Evolutionary conservation across 2,329 filamentous ascomycete species (phyloP).

Genomic region (Cercospora zeina): DNA sequence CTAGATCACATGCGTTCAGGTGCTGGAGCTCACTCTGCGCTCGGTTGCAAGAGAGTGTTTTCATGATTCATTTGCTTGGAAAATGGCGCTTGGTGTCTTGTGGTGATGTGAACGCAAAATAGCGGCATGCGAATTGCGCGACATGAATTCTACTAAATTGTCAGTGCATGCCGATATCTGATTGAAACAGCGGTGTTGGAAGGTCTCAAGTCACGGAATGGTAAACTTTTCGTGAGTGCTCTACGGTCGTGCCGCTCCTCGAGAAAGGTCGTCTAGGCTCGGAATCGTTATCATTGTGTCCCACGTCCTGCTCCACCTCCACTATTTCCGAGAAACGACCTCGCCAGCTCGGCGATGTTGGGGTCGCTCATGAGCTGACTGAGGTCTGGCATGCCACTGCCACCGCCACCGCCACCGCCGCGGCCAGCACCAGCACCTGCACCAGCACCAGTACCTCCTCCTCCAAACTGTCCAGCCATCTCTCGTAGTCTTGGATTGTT

Average conservation of each 20-base stretch:
- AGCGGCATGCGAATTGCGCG: neutral
- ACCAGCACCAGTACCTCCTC: slow-evolving; percentile 45
- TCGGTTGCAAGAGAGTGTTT: neutral
- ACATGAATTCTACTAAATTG: neutral
- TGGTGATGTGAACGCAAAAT: neutral
- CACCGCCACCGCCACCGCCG: slow-evolving; percentile 45
- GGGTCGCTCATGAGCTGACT: slow-evolving; percentile 87
- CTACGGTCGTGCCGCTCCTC: neutral
- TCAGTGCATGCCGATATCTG: neutral
- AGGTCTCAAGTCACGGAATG: neutral
- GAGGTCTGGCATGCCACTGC: slow-evolving; percentile 85
- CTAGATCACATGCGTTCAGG: neutral
- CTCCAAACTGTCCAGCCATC: slow-evolving; percentile 78
- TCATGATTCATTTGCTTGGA: neutral
- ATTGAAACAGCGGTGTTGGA: neutral
- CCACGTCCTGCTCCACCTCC: slow-evolving; percentile 29
- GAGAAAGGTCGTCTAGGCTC: neutral
- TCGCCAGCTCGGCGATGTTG: slow-evolving; percentile 80
- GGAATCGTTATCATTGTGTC: neutral
- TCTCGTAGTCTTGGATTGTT: slow-evolving; percentile 84
- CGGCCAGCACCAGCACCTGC: slow-evolving; percentile 38
- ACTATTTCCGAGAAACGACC: slow-evolving; percentile 65
- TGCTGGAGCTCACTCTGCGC: neutral
- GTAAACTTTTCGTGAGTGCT: slow-evolving; percentile 1
- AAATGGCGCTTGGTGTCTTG: neutral